Conservation (phyloP, 768 basidiomycete genomes). For the Multifurca ochricompacta region DNA sequence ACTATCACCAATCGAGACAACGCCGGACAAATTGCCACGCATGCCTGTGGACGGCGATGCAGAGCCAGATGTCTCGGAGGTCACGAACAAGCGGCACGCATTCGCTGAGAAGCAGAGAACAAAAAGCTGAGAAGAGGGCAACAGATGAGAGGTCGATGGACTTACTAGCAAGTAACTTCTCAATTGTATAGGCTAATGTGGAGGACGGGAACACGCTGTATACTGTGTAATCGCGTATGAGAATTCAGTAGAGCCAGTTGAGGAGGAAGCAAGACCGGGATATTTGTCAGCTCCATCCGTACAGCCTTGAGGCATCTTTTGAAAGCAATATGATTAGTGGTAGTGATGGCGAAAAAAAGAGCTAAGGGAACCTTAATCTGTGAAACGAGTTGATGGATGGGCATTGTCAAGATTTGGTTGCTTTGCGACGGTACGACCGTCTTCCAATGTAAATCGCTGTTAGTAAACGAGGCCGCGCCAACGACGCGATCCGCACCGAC, state of each 20-base stretch:
- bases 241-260: neutral
- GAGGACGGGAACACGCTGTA: constrained; percentile 66
- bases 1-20: constrained; percentile 84
- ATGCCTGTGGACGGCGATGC: constrained; percentile 43
- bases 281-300: constrained; percentile 74
- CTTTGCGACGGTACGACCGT: constrained; percentile 75
- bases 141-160: constrained; percentile 14
- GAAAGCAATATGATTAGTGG: neutral
- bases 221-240: constrained; percentile 34
- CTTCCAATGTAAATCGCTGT: constrained; percentile 27
- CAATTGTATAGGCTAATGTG: constrained; percentile 60
- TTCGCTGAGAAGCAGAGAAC: constrained; percentile 43
- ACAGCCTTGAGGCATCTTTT: constrained; percentile 49
- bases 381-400: constrained; percentile 62
- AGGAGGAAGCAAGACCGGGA: constrained; percentile 42
- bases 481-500: constrained; percentile 28
- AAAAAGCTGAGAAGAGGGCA: neutral
- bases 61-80: constrained; percentile 46
- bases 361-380: constrained; percentile 64
- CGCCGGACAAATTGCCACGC: constrained; percentile 51
- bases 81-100: constrained; percentile 73
- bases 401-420: constrained; percentile 64
- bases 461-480: neutral
- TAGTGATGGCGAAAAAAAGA: neutral
- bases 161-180: constrained; percentile 79